Evolutionary conservation across 257 asterid genomes (phyloP).

Genomic region (Primulina huaijiensis): DNA sequence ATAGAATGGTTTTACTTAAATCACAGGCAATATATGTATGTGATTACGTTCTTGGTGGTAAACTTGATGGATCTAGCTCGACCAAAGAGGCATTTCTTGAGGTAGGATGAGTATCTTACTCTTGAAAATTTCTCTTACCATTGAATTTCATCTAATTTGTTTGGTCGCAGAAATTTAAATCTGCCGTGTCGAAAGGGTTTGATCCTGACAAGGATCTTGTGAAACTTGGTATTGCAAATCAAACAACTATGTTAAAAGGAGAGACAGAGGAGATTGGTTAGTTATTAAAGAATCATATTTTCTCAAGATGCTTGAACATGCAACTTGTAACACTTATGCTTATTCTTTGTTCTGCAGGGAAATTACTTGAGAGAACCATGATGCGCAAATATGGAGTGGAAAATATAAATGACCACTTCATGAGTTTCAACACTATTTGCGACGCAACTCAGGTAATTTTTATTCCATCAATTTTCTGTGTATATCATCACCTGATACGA

Average conservation of each 20-base stretch:
- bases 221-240: conserved; percentile 97
- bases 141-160: conserved; percentile 26
- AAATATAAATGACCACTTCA: conserved; percentile 76
- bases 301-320: conserved; percentile 9
- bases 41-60: conserved; percentile 88
- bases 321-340: conserved; percentile 13
- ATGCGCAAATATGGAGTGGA: conserved; percentile 89
- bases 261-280: conserved; percentile 95
- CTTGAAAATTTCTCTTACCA: conserved; percentile 8
- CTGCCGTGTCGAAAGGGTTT: conserved; percentile 78
- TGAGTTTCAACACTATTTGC: conserved; percentile 96
- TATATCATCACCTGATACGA: neutral
- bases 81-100: conserved; percentile 90
- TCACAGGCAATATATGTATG: conserved; percentile 90
- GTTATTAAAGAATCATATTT: conserved; percentile 25
- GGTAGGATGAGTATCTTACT: conserved; percentile 38
- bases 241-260: conserved; percentile 97
- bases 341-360: conserved; percentile 40
- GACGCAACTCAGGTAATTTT: conserved; percentile 91
- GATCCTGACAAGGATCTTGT: conserved; percentile 84
- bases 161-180: conserved; percentile 75
- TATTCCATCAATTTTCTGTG: neutral
- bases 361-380: conserved; percentile 68
- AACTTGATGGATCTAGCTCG: conserved; percentile 95
- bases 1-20: neutral